Evolutionary conservation across 2,329 filamentous ascomycete genomes (phyloP), one percentile per base, ranked within the genome.

Genomic region (Venturia nashicola): DNA sequence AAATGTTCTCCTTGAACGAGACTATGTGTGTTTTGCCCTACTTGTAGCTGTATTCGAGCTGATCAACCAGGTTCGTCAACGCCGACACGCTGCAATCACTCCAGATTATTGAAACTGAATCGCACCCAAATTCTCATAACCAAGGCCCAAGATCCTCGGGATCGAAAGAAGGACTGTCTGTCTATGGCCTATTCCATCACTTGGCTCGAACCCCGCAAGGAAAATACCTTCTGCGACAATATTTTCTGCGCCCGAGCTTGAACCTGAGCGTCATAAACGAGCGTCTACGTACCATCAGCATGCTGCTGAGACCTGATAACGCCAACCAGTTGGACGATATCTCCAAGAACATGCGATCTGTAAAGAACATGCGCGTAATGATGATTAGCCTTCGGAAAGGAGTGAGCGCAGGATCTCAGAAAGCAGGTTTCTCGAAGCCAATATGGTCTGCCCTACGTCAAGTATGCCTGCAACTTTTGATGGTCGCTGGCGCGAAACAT

Each of bases 61-160:
- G 23, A 51, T 66, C 36, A n/a, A 9, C 27, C 18, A 90, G 93
- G 86, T 90, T 94, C 70, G 80, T 97, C 68, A 94, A 90, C 68
- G 78, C 83, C 2, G 91, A 97, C 70, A 89, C 92, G 0, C 77
- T 97, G 51, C 76, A 84, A 16, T 91, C 91, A 1, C 81, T 99
- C 9, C 93, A 97, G 69, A 90, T 99, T 36, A 80, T 96, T 34
- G 87, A 88, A 64, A 85, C 88, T 1, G 92, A 97, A 72, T 84
- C 84, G 12, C 91, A 96, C 72, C 92, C 90, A 5, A 91, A 91
- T 70, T 86, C 83, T 59, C 88, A 93, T 67, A 89, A 87, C 68
- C 87, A 88, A 75, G 89, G 88, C 0, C 84, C 86, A 2, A 82
- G 80, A 7, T 81, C 78, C 34, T 84, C 82, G 1, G 86, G 83